Evolutionary conservation across 805 yeast genomes (phyloP).

Genomic region (Kodamaea laetipori): DNA sequence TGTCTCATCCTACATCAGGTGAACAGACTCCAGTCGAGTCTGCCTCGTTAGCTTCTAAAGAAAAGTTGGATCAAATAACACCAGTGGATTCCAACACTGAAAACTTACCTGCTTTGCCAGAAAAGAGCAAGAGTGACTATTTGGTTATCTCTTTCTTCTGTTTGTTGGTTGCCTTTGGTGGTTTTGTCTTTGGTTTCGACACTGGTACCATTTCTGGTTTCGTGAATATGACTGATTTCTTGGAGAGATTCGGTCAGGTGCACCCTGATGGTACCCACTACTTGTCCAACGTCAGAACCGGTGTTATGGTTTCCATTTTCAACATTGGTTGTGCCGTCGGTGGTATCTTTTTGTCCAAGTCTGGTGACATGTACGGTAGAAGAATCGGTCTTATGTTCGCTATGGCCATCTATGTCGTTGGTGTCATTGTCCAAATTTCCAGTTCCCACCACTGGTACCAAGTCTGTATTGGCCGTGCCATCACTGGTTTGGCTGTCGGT

Average conservation of each 20-base stretch:
- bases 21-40: slow-evolving; percentile 36
- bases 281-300: slow-evolving; percentile 27
- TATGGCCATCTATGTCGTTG: slow-evolving; percentile 30
- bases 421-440: slow-evolving; percentile 30
- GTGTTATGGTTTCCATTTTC: slow-evolving; percentile 31
- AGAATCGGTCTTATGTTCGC: slow-evolving; percentile 29
- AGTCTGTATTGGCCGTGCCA: slow-evolving; percentile 27
- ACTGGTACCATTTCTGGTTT: slow-evolving; percentile 37
- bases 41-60: slow-evolving; percentile 28
- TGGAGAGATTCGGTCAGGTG: slow-evolving; percentile 24
- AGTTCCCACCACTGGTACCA: slow-evolving; percentile 28
- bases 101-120: not conserved
- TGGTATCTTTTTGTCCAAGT: slow-evolving; percentile 27
- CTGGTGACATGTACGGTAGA: slow-evolving; percentile 30
- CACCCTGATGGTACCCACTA: slow-evolving; percentile 21
- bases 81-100: slow-evolving; percentile 6
- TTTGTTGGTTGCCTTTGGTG: slow-evolving; percentile 31
- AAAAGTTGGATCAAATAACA: slow-evolving; percentile 16
- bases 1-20: slow-evolving; percentile 29
- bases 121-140: slow-evolving; percentile 26
- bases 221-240: slow-evolving; percentile 29
- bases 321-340: slow-evolving; percentile 35
- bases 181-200: slow-evolving; percentile 34
- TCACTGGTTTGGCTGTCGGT: slow-evolving; percentile 33
- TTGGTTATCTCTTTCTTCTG: slow-evolving; percentile 34